Conservation (phyloP, 1,284 basidiomycete species). For the Cutaneotrichosporon mucoides region DNA sequence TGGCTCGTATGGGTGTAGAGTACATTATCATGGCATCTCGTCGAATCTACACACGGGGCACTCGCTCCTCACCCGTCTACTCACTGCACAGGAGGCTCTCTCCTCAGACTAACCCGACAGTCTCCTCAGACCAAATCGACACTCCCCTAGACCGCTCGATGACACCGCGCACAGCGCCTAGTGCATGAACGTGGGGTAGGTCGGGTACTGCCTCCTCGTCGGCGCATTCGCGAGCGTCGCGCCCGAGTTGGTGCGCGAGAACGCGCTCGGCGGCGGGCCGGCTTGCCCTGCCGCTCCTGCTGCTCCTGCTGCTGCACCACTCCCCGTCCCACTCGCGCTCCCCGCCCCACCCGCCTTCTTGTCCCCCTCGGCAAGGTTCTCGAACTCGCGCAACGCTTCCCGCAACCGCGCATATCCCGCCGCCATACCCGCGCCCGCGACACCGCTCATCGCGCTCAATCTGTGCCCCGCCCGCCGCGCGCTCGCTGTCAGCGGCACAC, state of each 20-base stretch:
- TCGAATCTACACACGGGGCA: no score
- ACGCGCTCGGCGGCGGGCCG: neutral
- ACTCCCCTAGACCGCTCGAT: no score
- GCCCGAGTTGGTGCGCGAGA: neutral
- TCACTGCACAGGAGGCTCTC: no score
- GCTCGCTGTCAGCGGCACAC: neutral
- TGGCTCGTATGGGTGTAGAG: no score
- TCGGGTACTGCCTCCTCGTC: neutral
- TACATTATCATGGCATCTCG: no score
- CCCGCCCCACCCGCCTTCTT: neutral
- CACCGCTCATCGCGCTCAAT: slow-evolving; percentile 39
- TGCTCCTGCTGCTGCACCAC: no score
- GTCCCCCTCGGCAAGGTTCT: slow-evolving; percentile 19
- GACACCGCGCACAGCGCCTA: no score
- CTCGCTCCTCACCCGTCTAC: no score
- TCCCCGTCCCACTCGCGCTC: no score
- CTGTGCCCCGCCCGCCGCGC: slow-evolving; percentile 15
- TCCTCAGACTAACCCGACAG: no score
- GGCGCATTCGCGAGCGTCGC: neutral
- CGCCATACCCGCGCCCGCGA: slow-evolving; percentile 45
- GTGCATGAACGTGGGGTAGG: neutral
- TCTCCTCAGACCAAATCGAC: no score
- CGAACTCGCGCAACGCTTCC: slow-evolving; percentile 47
- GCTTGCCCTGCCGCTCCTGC: neutral
- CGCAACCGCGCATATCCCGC: slow-evolving; percentile 44